These are phyloP conservation scores for Cylindrotheca fusiformis DNA, from an alignment of 108 stramenopile genomes.

Conservation along the genomic window DNA sequence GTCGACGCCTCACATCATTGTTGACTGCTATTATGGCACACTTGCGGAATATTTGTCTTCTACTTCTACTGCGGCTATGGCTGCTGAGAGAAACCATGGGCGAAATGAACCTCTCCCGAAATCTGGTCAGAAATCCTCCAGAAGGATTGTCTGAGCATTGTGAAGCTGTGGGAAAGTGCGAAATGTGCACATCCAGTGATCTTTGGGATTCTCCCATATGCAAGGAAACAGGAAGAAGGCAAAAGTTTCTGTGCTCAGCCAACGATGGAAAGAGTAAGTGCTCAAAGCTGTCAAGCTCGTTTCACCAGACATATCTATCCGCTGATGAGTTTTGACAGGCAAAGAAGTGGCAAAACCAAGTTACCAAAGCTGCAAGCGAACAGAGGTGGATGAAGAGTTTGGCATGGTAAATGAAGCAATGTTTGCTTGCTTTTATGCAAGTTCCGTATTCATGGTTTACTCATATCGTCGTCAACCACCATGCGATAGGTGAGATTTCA, in stretches of 20 bases:
- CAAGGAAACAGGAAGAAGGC: constrained; percentile 19
- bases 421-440: neutral
- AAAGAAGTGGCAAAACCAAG: neutral
- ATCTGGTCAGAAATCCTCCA: no score
- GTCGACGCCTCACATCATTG: no score
- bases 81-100: no score
- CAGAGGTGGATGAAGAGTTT: constrained; percentile 17
- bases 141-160: no score
- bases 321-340: neutral
- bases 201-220: constrained; percentile 9
- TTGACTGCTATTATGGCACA: no score
- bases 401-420: constrained; percentile 16
- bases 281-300: neutral
- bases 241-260: constrained; percentile 13
- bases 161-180: constrained; percentile 11
- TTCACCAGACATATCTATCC: neutral
- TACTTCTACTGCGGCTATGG: no score
- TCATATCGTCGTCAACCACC: neutral
- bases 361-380: constrained; percentile 24
- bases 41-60: no score
- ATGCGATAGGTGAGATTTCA: constrained; percentile 16
- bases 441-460: neutral
- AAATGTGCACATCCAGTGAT: constrained; percentile 18
- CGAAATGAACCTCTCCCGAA: no score
- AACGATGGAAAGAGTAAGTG: neutral